These are phyloP conservation scores for Cercospora sp. DNA, from an alignment of 2,329 filamentous ascomycete species.

Conservation along the genomic window DNA sequence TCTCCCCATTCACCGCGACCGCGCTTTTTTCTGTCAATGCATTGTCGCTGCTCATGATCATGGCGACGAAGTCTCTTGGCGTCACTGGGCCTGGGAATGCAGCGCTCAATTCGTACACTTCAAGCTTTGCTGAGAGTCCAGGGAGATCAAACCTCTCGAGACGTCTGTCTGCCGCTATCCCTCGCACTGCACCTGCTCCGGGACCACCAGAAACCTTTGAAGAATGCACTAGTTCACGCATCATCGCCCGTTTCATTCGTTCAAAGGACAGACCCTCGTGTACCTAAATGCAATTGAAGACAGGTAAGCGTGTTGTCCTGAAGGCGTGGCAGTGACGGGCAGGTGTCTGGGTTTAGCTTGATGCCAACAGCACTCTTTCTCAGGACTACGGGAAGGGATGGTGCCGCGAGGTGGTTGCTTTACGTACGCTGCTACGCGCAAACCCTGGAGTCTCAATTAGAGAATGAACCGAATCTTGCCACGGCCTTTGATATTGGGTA, in stretches of 20 bases:
- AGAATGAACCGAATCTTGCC: not conserved
- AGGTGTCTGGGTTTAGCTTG: not conserved
- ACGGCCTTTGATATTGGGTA: not conserved
- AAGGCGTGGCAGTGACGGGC: not conserved
- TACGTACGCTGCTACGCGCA: conserved; percentile 68
- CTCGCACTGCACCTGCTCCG: conserved; percentile 73
- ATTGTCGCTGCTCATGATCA: conserved; percentile 66
- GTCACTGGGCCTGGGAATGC: conserved; percentile 88
- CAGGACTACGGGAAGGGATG: not conserved
- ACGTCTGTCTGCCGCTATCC: conserved; percentile 77
- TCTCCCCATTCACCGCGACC: conserved; percentile 34
- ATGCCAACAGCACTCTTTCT: not conserved
- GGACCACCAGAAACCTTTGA: conserved; percentile 69
- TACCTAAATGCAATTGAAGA: not conserved
- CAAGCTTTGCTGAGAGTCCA: conserved; percentile 58
- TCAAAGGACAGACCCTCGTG: conserved; percentile 76
- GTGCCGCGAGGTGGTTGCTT: not conserved
- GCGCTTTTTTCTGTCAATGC: conserved; percentile 52
- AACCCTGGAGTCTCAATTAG: conserved; percentile 59
- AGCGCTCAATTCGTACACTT: conserved; percentile 82
- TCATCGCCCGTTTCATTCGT: conserved; percentile 74
- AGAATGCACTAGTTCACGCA: conserved; percentile 77
- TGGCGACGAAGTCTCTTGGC: conserved; percentile 81
- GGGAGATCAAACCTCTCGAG: conserved; percentile 64
- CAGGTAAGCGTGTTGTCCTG: not conserved